These are phyloP conservation scores for Apiospora rasikravindrae DNA, from an alignment of 2,329 filamentous ascomycete genomes.

Conservation along the genomic window DNA sequence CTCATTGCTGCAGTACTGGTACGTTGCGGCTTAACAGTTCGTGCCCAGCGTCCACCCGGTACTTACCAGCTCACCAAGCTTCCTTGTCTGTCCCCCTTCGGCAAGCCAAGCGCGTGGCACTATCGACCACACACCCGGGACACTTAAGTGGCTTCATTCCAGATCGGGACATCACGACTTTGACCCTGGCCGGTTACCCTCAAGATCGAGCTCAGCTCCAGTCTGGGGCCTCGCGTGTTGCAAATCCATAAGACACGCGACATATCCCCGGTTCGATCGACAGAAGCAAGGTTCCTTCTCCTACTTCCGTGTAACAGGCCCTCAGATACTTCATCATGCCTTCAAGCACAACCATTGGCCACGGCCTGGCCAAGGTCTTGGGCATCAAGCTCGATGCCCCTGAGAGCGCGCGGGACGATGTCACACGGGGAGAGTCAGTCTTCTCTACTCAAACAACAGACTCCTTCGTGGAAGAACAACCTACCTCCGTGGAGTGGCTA, in stretches of 20 bases:
- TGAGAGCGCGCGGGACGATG: constrained; percentile 62
- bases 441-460: constrained; percentile 76
- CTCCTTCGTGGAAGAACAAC: constrained; percentile 82
- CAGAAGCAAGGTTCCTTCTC: background rate
- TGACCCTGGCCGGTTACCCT: background rate
- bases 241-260: background rate
- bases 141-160: constrained; percentile 1
- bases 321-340: constrained; percentile 39
- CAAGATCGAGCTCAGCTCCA: background rate
- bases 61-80: constrained; percentile 17
- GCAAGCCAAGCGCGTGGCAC: constrained; percentile 19
- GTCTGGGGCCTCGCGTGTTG: constrained; percentile 4
- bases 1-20: background rate
- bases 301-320: background rate
- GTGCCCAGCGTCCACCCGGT: background rate
- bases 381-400: constrained; percentile 81
- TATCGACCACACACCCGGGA: constrained; percentile 23
- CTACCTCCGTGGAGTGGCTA: constrained; percentile 77
- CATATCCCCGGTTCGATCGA: background rate
- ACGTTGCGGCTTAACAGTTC: too few species aligned
- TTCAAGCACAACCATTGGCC: constrained; percentile 66
- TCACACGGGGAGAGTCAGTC: constrained; percentile 79
- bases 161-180: constrained; percentile 7
- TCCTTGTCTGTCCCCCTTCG: constrained; percentile 10
- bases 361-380: constrained; percentile 76